Base-by-base conservation (phyloP, 108 stramenopile species). In the Cyclotella sp. region DNA sequence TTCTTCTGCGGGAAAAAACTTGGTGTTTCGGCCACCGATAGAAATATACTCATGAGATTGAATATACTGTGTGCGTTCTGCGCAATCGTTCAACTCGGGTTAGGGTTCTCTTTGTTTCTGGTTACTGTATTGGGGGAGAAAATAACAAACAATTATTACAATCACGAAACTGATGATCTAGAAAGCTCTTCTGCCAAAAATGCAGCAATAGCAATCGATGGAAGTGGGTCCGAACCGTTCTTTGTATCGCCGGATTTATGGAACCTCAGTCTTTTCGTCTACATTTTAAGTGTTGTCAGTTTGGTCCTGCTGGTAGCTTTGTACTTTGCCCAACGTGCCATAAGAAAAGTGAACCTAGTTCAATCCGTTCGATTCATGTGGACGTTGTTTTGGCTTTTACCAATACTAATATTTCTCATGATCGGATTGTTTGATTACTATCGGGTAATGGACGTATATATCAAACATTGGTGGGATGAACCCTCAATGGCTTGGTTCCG, bases 331-430 rank as follows among this genome's bases (percentile, higher is more conserved):
- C 75, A 87, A 49, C 79, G 86, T 14, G 86, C 86, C 3, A 73
- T 95, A 13, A 78, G 81, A 61, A 76, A 89, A 30, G 90, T 95
- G 18, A 90, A 95, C 80, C 45, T 95, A 41, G 69, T 90, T 27
- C 86, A 87, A 19, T 84, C 87, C 24, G 86, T 92, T 73, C 84
- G 90, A 15, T 95, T 85, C 53, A 75, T 92, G 63, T 94, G 93
- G 93, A 66, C 71, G 22, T 52, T 94, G 45, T 79, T 90, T 24
- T 93, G 89, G 88, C 53, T 87, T 11, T 34, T 87, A 44, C 86
- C 86, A 9, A 46, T 87, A 21, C 79, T 84, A 29, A 77, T 84
- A 13, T 83, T 84, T 45, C 45, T 82, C 29, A 68, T 62, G 68
- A 82, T 85, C 51, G 77, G 77, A 21, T 41, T 85, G 28, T 82